A percentile compares a stretch with the other conserved stretches of the same genome.
Evolutionary conservation across 2,329 filamentous ascomycete species (phyloP).

Genomic region (Fusarium mexicanum): DNA sequence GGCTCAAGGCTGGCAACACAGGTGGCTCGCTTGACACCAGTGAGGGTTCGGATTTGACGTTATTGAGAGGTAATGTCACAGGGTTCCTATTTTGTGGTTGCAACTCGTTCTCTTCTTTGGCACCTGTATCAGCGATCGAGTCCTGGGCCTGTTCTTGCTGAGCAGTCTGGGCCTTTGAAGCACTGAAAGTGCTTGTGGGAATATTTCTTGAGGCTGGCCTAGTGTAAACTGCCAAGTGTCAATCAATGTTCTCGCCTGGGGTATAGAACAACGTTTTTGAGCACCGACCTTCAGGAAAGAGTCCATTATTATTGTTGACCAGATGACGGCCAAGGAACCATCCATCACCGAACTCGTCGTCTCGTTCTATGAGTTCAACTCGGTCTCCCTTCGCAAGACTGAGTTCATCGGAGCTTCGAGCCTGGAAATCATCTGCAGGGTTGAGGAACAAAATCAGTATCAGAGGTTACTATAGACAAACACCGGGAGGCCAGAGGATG

Average conservation of each 20-base stretch:
- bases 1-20: slow-evolving; percentile 42
- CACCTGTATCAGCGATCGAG: slow-evolving; percentile 33
- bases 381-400: slow-evolving; percentile 86
- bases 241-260: slow-evolving; percentile 30
- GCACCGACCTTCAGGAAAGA: slow-evolving; percentile 82
- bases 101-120: slow-evolving; percentile 46
- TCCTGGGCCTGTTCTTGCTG: slow-evolving; percentile 46
- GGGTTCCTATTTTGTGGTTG: slow-evolving; percentile 49
- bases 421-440: slow-evolving; percentile 83
- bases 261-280: slow-evolving; percentile 1
- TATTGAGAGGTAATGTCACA: slow-evolving; percentile 58
- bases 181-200: slow-evolving; percentile 43
- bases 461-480: slow-evolving; percentile 9
- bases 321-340: slow-evolving; percentile 84
- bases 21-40: slow-evolving; percentile 42
- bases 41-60: slow-evolving; percentile 48
- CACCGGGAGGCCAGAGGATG: slow-evolving; percentile 36
- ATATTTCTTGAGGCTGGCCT: slow-evolving; percentile 62
- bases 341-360: slow-evolving; percentile 89
- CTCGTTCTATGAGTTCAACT: slow-evolving; percentile 83
- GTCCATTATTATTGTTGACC: slow-evolving; percentile 76
- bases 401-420: slow-evolving; percentile 92
- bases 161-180: slow-evolving; percentile 45
- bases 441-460: slow-evolving; percentile 21
- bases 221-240: slow-evolving; percentile 65